A percentile compares a stretch with the other conserved stretches of the same genome.
Evolutionary conservation across 129 eudicot genomes (phyloP).

Genomic region (Tagetes erecta): DNA sequence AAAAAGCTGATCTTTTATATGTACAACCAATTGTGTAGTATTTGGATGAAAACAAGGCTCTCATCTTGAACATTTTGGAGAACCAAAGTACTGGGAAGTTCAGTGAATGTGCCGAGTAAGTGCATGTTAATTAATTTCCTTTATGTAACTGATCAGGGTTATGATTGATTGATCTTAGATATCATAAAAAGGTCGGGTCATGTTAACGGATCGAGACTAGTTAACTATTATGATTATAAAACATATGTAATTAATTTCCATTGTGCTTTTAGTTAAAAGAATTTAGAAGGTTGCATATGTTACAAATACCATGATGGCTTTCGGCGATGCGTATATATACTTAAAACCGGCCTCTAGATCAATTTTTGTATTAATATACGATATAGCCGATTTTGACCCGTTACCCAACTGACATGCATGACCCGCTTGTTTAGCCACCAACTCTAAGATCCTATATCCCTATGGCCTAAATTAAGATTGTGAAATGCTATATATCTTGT

Average conservation of each 20-base stretch:
- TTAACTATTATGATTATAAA: too few species aligned
- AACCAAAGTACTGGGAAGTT: conserved; percentile 61
- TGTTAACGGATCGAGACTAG: too few species aligned
- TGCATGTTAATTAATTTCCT: neutral
- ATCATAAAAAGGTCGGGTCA: neutral
- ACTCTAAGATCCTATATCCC: neutral
- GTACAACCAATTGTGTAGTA: conserved; percentile 37
- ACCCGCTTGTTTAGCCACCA: neutral
- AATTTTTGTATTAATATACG: too few species aligned
- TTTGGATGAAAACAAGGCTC: conserved; percentile 67
- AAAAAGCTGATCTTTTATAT: neutral
- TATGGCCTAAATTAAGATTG: neutral
- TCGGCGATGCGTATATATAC: too few species aligned
- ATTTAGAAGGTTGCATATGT: too few species aligned
- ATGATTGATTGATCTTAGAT: neutral
- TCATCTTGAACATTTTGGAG: conserved; percentile 55
- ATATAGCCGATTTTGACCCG: neutral
- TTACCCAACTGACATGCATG: neutral
- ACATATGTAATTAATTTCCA: too few species aligned
- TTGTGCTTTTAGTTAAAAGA: too few species aligned
- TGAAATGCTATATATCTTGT: neutral
- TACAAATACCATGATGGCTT: too few species aligned
- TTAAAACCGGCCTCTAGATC: too few species aligned
- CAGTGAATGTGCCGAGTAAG: conserved; percentile 63
- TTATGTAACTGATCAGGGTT: too few species aligned